Base-by-base conservation (phyloP, 352 stramenopile species). In the Phytophthora brassicae region DNA sequence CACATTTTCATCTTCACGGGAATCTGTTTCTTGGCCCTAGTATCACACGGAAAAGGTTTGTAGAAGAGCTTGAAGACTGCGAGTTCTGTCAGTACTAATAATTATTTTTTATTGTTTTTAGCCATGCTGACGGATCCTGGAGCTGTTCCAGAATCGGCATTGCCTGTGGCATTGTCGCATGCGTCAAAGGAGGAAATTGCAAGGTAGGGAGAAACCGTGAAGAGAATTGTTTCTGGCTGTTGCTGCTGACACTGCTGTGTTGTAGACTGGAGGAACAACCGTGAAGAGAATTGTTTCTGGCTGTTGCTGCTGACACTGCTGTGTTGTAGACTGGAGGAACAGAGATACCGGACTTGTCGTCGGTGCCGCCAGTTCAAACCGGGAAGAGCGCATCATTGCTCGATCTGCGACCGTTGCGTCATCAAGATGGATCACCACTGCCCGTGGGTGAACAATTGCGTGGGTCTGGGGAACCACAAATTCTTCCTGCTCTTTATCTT, bases 391-490 rank as follows among this genome's bases (percentile, higher is more conserved):
- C 97, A 98, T 81, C 95, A 98, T 75, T 99, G 96, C 79, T 97
- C 88, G 49, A 97, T 98, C 61, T 98, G 95, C 77, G 83, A 97
- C 64, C 79, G 94, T 56, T 98, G 95, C 58, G 92, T 99, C 51
- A 92, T 99, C 56, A 98, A 99, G 77, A 99, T 99, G 96, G 97
- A 99, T 70, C 97, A 99, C 91, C 96, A 99, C 73, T 99, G 97
- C 74, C 96, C 96, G 22, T 99, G 97, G 97, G 92, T 99, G 35
- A 99, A 99, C 83, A 99, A 99, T 85, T 99, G 97, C 74, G 96
- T 99, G 52, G 97, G 97, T 8, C 90, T 99, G 64, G 95, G 95
- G 55, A 99, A 99, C 83, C 97, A 99, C 91, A 99, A 99, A 81
- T 95, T 94, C 64, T 95, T 95, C 57, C 56, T 95, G 56, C 81